Evolutionary conservation across 306 rosid species (phyloP), one percentile per base, ranked within the genome.

Genomic region (Biancaea sappan): DNA sequence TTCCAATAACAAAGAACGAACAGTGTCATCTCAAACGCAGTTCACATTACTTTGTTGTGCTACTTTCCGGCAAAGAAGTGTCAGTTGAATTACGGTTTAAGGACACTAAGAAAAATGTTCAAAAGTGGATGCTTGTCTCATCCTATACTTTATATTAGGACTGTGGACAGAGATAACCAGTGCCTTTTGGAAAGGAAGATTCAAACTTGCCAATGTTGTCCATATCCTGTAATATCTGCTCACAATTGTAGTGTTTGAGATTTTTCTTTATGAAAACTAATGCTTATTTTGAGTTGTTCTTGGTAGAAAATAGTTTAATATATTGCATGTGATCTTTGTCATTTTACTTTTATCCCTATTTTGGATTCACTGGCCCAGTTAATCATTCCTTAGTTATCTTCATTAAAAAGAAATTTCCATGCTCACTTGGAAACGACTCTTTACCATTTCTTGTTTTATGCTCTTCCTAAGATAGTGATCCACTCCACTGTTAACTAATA

Each of bases 351-450:
- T 19, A 41, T 31, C 3, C 26, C 13, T 11, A 37, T 19, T 58
- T 18, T 32, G 21, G 25, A n/a, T 16, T 80, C 72, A 37, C 2
- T 28, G 58, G 44, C 9, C 50, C 7, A 41, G 28, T 43, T 18
- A 25, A 41, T 60, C 64, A 77, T 58, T 63, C 59, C 71, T 14
- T 35, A n/a, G 50, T 41, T 37, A 28, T 38, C 52, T 8, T 37
- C 53, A 29, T 52, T 29, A 22, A 41, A 69, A 54, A 15, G 51
- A 14, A 76, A 50, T 10, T 15, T 26, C 31, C 26, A 38, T 41
- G 32, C 28, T 54, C 53, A 19, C 63, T 16, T 57, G 65, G 18
- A 52, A 68, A 37, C 26, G 56, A 34, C 28, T 18, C 29, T 57
- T n/a, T 74, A 18, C 12, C 18, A 34, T 69, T 8, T 37, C 5